Percentiles rank a stretch among this genome's conserved stretches.
These are phyloP conservation scores for Xylaria multiplex DNA, from an alignment of 2,329 filamentous ascomycete species.

Conservation along the genomic window DNA sequence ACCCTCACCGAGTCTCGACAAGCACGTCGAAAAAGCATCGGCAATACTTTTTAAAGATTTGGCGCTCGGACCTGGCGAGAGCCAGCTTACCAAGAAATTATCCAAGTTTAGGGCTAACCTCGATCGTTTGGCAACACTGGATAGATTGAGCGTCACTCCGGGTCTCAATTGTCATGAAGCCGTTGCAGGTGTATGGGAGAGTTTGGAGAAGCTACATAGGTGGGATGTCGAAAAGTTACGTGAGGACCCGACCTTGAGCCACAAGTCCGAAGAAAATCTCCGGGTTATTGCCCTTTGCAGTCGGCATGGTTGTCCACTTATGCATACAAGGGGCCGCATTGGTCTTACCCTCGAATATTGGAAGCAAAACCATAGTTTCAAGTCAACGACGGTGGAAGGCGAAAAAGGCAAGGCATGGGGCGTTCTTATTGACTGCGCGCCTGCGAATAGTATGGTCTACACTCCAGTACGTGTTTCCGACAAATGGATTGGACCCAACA, in stretches of 20 bases:
- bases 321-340: slow-evolving; percentile 74
- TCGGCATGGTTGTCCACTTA: slow-evolving; percentile 74
- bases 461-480: slow-evolving; percentile 75
- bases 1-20: slow-evolving; percentile 66
- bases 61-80: slow-evolving; percentile 66
- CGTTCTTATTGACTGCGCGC: slow-evolving; percentile 72
- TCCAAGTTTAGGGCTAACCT: slow-evolving; percentile 78
- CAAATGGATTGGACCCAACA: slow-evolving; percentile 75
- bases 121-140: slow-evolving; percentile 73
- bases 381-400: slow-evolving; percentile 50
- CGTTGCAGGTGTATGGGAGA: slow-evolving; percentile 76
- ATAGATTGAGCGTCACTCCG: slow-evolving; percentile 75
- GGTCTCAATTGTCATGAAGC: slow-evolving; percentile 82
- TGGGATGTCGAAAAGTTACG: slow-evolving; percentile 73
- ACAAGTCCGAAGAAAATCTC: slow-evolving; percentile 60
- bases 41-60: slow-evolving; percentile 74
- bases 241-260: slow-evolving; percentile 57
- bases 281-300: slow-evolving; percentile 72
- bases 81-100: slow-evolving; percentile 74
- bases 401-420: slow-evolving; percentile 67
- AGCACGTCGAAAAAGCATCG: slow-evolving; percentile 69
- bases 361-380: slow-evolving; percentile 68
- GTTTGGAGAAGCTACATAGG: slow-evolving; percentile 73
- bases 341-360: slow-evolving; percentile 82
- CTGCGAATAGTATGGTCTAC: slow-evolving; percentile 54